Evolutionary conservation across 305 asterid species (phyloP), one percentile per base, ranked within the genome.

Genomic region (Ruellia speciosa): DNA sequence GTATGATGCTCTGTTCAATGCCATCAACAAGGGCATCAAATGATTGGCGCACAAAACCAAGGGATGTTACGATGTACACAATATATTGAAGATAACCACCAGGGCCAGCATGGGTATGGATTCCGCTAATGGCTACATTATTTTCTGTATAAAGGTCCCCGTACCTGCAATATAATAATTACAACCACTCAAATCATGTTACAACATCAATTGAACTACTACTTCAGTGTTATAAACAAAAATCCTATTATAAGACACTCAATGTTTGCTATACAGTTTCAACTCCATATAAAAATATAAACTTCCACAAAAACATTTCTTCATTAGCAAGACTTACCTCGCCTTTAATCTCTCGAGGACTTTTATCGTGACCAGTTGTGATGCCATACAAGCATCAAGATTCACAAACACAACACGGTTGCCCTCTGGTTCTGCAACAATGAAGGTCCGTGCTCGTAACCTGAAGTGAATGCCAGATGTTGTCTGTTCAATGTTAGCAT

Each of bases 361-460:
- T 76, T 88, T 93, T 60, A 93, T 75, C 9, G 94, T 93, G 54
- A 88, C 96, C 58, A 88, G 66, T 60, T 88, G 97, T 35, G 97
- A 88, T 63, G 88, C 97, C 99, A 93, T 93, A 73, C 97, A 88
- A 66, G 99, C 99, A 88, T 93, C 99, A 46, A 88, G 95, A 72
- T 93, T 88, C 34, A 88, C 95, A 72, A 93, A 93, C 18, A 74
- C 75, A 58, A 88, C 74, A 14, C 95, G 75, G 54, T 72, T 78
- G 50, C 96, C 95, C 24, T 74, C 65, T 14, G 94, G 94, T 67
- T 88, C 94, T 9, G 94, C 88, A 56, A 86, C 95, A 63, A 93
- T 66, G 64, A 93, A 93, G 31, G 97, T 71, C 58, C 99, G 87
- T 68, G 99, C 87, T 56, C 97, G 84, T 75, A 93, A 70, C 64